These are phyloP conservation scores for Eucalyptus sp. DNA, from an alignment of 345 rosid species.

Conservation along the genomic window DNA sequence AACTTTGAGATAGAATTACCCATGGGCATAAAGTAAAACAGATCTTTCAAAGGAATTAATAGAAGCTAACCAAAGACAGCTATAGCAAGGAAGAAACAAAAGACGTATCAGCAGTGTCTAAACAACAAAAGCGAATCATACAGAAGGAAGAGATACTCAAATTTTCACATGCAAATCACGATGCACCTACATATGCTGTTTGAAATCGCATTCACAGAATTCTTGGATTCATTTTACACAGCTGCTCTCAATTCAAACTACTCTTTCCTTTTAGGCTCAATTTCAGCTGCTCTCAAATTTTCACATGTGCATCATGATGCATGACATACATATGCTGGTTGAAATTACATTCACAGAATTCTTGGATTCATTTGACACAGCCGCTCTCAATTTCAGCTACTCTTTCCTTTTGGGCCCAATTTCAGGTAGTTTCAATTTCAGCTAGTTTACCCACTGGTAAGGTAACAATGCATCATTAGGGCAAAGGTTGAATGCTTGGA, in stretches of 20 bases:
- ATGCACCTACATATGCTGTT: not conserved
- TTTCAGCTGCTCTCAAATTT: not conserved
- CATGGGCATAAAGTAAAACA: not conserved
- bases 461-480: not conserved
- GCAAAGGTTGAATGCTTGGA: not conserved
- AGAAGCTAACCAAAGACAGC: not conserved
- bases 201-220: not conserved
- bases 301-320: not conserved
- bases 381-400: not conserved
- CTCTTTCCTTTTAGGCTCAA: not conserved
- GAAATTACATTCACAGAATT: not conserved
- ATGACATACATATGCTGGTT: not conserved
- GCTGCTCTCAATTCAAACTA: not conserved
- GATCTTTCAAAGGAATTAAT: not conserved
- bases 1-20: not conserved
- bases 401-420: not conserved
- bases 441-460: not conserved
- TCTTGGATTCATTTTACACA: not conserved
- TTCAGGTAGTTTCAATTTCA: not conserved
- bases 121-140: not conserved
- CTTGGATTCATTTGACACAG: not conserved
- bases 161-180: not conserved
- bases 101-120: not conserved
- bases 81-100: not conserved
- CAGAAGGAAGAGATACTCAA: not conserved